A percentile compares a stretch with the other conserved stretches of the same genome.
Evolutionary conservation across 2,329 filamentous ascomycete genomes (phyloP).

Genomic region (Phyllachora maydis): DNA sequence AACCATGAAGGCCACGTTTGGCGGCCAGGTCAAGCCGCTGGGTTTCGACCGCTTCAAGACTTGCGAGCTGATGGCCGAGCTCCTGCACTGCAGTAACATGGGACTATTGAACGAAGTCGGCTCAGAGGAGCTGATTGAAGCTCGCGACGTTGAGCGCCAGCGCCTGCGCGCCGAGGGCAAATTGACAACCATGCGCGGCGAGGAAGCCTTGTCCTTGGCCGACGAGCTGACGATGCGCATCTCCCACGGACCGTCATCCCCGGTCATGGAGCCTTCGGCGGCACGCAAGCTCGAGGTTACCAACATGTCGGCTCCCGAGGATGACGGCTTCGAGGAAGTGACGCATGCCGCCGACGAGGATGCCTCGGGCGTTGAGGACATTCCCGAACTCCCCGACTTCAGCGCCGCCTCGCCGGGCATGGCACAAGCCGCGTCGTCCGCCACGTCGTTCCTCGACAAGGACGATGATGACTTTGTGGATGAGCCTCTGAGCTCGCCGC

Average conservation of each 20-base stretch:
- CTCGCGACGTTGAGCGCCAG: constrained; percentile 65
- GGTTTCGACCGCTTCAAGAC: constrained; percentile 98
- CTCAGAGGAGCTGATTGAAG: constrained; percentile 67
- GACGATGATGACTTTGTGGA: constrained; percentile 61
- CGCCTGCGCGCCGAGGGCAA: constrained; percentile 58
- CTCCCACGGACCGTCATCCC: constrained; percentile 22
- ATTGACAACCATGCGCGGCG: constrained; percentile 27
- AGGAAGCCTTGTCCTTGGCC: constrained; percentile 22
- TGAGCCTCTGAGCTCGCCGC: constrained; percentile 51
- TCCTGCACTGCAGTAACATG: constrained; percentile 98
- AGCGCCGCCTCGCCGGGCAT: constrained; percentile 4
- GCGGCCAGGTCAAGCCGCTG: constrained; percentile 74
- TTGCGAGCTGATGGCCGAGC: constrained; percentile 93
- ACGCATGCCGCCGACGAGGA: constrained; percentile 50
- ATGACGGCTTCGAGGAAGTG: constrained; percentile 90
- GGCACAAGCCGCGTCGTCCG: no score
- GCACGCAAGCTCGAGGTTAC: constrained; percentile 55
- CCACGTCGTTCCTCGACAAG: constrained; percentile 26
- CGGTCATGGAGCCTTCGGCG: constrained; percentile 37
- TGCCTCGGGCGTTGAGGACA: constrained; percentile 42
- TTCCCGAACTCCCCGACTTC: constrained; percentile 12
- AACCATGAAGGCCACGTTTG: constrained; percentile 71
- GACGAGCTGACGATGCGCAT: constrained; percentile 44
- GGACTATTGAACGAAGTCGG: constrained; percentile 80
- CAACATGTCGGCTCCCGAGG: constrained; percentile 54